A percentile compares a stretch with the other conserved stretches of the same genome.
Evolutionary conservation across 345 rosid species (phyloP).

Genomic region (Bruguiera sexangula): DNA sequence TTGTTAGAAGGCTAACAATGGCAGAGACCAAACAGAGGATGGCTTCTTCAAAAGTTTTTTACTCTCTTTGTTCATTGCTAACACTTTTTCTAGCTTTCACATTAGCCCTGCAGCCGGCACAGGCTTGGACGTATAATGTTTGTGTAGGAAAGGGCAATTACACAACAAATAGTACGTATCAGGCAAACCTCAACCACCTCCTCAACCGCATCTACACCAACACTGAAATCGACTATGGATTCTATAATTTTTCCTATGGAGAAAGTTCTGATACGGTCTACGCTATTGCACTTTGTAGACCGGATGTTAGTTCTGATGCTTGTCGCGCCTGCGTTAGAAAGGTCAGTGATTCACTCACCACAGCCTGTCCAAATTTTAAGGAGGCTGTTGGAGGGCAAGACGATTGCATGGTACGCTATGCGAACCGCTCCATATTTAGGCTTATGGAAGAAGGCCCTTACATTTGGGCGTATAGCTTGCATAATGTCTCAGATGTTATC

Average conservation of each 20-base stretch:
- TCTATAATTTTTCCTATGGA: slow-evolving; percentile 28
- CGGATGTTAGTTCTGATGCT: slow-evolving; percentile 18
- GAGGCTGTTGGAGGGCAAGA: slow-evolving; percentile 37
- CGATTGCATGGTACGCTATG: slow-evolving; percentile 38
- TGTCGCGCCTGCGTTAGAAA: slow-evolving; percentile 33
- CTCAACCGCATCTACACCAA: slow-evolving; percentile 26
- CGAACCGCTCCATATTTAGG: slow-evolving; percentile 26
- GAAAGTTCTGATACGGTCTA: slow-evolving; percentile 15
- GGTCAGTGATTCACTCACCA: slow-evolving; percentile 12
- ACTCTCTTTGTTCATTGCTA: not conserved
- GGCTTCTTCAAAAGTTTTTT: not conserved
- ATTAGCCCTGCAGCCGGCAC: not conserved
- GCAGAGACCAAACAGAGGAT: not conserved
- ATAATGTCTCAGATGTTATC: not conserved
- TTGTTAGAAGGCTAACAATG: too few species aligned
- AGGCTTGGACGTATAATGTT: not conserved
- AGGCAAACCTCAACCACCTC: slow-evolving; percentile 20
- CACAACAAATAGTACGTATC: slow-evolving; percentile 19
- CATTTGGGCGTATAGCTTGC: not conserved
- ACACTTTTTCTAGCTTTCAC: not conserved
- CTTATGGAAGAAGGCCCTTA: slow-evolving; percentile 1
- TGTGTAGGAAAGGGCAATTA: not conserved
- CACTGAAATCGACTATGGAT: slow-evolving; percentile 17
- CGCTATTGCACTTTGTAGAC: slow-evolving; percentile 42
- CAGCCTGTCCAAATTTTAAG: slow-evolving; percentile 30